A percentile compares a stretch with the other conserved stretches of the same genome.
phyloP scores from a whole-genome alignment of 768 basidiomycete genomes.

The Lactarius trivialis region DNA sequence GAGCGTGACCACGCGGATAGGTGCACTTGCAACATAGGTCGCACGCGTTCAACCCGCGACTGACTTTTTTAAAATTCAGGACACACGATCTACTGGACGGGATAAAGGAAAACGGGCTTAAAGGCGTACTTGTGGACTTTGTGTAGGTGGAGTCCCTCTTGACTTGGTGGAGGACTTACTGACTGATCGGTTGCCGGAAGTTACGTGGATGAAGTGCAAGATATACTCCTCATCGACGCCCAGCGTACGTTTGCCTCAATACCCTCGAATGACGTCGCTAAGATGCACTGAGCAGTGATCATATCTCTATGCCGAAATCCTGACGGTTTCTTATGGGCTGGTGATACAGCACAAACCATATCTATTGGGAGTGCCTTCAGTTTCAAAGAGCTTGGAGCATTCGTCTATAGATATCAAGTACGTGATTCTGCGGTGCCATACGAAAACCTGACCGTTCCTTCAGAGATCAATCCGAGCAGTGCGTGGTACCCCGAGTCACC shows the following conservation, averaged over 20 bases:
- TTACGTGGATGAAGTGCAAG: slow-evolving; percentile 71
- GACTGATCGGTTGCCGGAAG: slow-evolving; percentile 28
- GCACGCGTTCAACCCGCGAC: neutral
- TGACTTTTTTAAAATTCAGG: slow-evolving; percentile 28
- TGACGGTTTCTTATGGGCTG: slow-evolving; percentile 70
- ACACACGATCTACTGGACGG: slow-evolving; percentile 44
- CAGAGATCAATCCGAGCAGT: slow-evolving; percentile 7
- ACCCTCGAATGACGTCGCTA: neutral
- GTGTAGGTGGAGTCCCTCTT: slow-evolving; percentile 35
- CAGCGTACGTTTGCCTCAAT: slow-evolving; percentile 36
- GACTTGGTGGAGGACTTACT: neutral
- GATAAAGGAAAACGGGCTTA: slow-evolving; percentile 30
- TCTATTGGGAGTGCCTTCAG: slow-evolving; percentile 65
- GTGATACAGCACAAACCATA: slow-evolving; percentile 76
- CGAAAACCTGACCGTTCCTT: neutral
- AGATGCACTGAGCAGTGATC: slow-evolving; percentile 39
- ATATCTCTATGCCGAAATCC: slow-evolving; percentile 56
- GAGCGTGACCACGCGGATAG: slow-evolving; percentile 58
- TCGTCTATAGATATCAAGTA: slow-evolving; percentile 58
- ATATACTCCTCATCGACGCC: slow-evolving; percentile 61
- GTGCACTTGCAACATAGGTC: slow-evolving; percentile 27
- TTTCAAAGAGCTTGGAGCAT: slow-evolving; percentile 66
- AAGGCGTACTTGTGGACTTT: slow-evolving; percentile 44
- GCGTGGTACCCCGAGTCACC: slow-evolving; percentile 24
- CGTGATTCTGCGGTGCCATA: neutral